These are phyloP conservation scores for Euphorbia corollata DNA, from an alignment of 441 rosid genomes.

Conservation along the genomic window DNA sequence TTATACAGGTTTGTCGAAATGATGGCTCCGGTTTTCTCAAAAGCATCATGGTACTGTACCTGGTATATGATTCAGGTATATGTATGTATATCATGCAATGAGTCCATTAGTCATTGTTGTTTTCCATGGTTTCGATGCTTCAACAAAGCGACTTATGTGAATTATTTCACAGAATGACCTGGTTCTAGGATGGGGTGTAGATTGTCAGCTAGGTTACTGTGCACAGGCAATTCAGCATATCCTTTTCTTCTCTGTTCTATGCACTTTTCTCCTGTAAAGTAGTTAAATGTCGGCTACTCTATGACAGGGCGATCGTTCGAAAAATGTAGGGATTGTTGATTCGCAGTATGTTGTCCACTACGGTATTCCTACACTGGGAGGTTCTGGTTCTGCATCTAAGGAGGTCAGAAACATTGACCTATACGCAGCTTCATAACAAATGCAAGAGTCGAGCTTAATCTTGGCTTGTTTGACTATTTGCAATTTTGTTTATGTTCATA, in stretches of 20 bases:
- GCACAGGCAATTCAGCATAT: constrained; percentile 42
- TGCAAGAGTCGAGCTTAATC: background rate
- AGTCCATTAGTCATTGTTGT: background rate
- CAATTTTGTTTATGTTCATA: background rate
- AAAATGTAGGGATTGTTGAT: constrained; percentile 68
- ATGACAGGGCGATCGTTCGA: constrained; percentile 59
- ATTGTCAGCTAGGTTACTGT: constrained; percentile 69
- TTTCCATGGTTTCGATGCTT: background rate
- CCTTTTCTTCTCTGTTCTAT: background rate
- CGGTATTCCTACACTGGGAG: constrained; percentile 66
- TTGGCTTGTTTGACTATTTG: background rate
- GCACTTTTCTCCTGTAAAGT: background rate
- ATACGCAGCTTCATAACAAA: background rate
- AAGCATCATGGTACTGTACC: constrained; percentile 67
- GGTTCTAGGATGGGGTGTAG: constrained; percentile 71
- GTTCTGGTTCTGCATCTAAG: constrained; percentile 35
- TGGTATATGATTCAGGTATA: constrained; percentile 83
- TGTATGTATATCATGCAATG: too few species aligned
- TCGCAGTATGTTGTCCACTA: constrained; percentile 58
- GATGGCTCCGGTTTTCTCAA: constrained; percentile 89
- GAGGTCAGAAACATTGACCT: constrained; percentile 29
- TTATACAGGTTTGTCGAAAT: constrained; percentile 63
- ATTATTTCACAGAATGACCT: constrained; percentile 50
- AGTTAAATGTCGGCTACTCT: constrained; percentile 6
- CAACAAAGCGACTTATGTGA: background rate